Evolutionary conservation across 1,139 yeast species (phyloP).

Genomic region (Geotrichum phurueaensis): DNA sequence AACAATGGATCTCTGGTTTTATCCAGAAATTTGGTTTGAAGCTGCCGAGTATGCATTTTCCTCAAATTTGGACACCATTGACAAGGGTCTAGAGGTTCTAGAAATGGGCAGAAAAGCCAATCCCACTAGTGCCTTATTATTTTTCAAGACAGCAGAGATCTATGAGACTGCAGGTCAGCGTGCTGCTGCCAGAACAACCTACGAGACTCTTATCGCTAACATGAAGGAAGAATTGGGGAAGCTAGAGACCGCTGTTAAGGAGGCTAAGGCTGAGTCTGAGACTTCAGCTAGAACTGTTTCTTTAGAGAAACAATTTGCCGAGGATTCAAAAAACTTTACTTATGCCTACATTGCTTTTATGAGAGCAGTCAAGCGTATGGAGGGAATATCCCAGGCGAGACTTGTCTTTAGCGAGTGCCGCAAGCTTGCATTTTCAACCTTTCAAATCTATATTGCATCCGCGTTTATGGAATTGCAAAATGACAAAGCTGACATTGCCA

Average conservation of each 20-base stretch:
- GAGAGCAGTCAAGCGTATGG: constrained; percentile 37
- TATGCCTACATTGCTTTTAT: constrained; percentile 34
- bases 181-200: constrained; percentile 49
- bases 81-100: constrained; percentile 41
- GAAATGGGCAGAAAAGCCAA: constrained; percentile 56
- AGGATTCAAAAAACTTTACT: constrained; percentile 29
- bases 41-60: constrained; percentile 41
- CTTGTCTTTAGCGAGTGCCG: constrained; percentile 62
- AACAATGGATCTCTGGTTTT: constrained; percentile 56
- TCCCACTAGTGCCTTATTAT: constrained; percentile 63
- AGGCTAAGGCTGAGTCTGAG: constrained; percentile 5
- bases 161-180: constrained; percentile 55
- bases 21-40: constrained; percentile 83
- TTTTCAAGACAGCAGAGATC: constrained; percentile 63
- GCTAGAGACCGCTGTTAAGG: constrained; percentile 20
- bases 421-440: constrained; percentile 57
- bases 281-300: not conserved
- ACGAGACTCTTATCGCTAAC: constrained; percentile 44
- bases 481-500: constrained; percentile 55
- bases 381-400: constrained; percentile 40
- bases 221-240: constrained; percentile 30
- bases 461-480: constrained; percentile 77
- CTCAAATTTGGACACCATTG: constrained; percentile 26
- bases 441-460: constrained; percentile 73
- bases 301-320: constrained; percentile 3